Base-by-base conservation (phyloP, 257 asterid genomes). In the Vinca minor region DNA sequence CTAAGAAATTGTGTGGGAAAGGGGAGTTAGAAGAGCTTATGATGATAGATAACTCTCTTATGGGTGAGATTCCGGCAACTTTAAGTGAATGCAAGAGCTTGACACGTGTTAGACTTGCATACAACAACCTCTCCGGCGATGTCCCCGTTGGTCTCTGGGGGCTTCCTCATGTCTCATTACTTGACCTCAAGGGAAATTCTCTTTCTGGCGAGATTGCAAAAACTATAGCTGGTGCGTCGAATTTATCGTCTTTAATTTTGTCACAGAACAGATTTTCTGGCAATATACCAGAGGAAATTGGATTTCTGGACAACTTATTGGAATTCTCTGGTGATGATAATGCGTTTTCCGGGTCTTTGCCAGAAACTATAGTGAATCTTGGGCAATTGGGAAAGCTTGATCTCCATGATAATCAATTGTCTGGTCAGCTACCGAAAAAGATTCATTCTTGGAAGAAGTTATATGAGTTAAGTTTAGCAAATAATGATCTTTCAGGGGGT, bases 101-200 rank as follows among this genome's bases (percentile, higher is more conserved):
- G 77, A 32, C 70, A 66, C 95, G 99, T 0, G 81, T 93, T 74
- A 80, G 99, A 54, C 78, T 89, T 34, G 86, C 87, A 69, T 81
- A 77, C 73, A 93, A 93, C 73, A 71, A 75, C 23, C 81, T 93
- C 46, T 77, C 94, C 50, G 97, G 99, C 0, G 81, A 63, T 25
- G 83, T 93, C 14, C 99, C 99, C 31, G 84, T 48, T 7, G 86
- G 82, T 15, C 67, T 93, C 62, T 93, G 99, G 99, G 95, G 99
- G 13, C 84, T 93, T 46, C 99, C 97, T 0, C 97, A 81, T 71
- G 85, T 89, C 21, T 89, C 94, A 0, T 66, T 93, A 53, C 87
- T 93, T 11, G 99, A 93, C 82, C 88, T 93, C 60, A 15, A 73
- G 1, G 82, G 80, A 56, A 93, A 93, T 62, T 82, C 82, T 5